Evolutionary conservation across 2,329 filamentous ascomycete species (phyloP).

Genomic region (Calonectria pauciramosa): DNA sequence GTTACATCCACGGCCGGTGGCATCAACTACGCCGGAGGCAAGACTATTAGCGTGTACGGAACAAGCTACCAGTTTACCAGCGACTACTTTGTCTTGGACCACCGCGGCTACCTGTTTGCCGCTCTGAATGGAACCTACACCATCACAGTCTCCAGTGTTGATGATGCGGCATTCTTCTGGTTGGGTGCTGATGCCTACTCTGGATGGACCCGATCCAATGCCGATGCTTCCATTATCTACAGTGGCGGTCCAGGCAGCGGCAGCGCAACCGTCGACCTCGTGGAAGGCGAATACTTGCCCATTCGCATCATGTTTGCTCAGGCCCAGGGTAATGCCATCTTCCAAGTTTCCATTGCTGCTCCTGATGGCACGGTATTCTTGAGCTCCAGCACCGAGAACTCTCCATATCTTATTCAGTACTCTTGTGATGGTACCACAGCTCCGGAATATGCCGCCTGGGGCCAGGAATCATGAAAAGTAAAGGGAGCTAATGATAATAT

Average conservation of each 20-base stretch:
- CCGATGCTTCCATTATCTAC: neutral
- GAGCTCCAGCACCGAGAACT: neutral
- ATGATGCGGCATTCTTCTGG: neutral
- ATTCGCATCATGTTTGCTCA: neutral
- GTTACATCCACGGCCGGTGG: neutral
- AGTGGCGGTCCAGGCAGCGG: neutral
- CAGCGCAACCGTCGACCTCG: neutral
- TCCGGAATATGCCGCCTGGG: neutral
- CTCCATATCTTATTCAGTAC: neutral
- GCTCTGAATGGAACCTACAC: neutral
- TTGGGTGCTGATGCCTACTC: neutral
- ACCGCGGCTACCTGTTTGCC: neutral
- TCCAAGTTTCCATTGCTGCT: neutral
- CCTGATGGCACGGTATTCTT: neutral
- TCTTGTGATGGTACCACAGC: slow-evolving; percentile 1
- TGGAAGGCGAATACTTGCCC: neutral
- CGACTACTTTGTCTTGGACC: slow-evolving; percentile 2
- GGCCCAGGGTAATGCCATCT: neutral
- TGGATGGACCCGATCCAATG: neutral
- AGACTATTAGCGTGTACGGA: neutral
- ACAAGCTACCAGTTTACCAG: neutral
- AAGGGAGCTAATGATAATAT: too few relatives aligned
- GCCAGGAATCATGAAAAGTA: neutral
- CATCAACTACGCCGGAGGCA: neutral
- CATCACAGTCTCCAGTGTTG: neutral